Base-by-base conservation (phyloP, 441 rosid species). In the Syzygium malaccense region DNA sequence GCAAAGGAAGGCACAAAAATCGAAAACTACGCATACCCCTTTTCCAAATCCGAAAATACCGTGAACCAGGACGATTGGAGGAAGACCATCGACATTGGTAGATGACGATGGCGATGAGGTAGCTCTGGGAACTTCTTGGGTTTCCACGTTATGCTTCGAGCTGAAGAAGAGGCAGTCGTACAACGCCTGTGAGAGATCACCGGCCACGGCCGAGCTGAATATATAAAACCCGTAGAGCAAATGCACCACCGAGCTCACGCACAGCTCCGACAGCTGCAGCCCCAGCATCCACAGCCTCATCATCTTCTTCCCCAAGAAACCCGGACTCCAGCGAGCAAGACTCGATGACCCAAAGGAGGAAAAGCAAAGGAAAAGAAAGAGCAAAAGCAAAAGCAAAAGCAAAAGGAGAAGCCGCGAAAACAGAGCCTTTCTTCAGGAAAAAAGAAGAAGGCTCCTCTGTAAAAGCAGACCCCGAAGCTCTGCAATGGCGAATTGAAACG, bases 31-130 rank as follows among this genome's bases (percentile, higher is more conserved):
- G 54, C 88, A 37, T 91, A 97, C 99, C 96, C 99, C 99, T 93
- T 97, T 95, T 85, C 99, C 99, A 91, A 98, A 98, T 86, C 99
- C 99, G 85, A 98, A 98, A 90, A 98, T 98, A 55, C 99, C 99
- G 93, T 98, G 99, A 80, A 98, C 95, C 90, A 98, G 86, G 4
- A 98, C 99, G 90, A 98, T 96, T 14, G 99, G 99, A 93, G 98
- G 98, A 86, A 97, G 87, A 89, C 91, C 94, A 90, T 85, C 92
- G 33, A 83, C 92, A 85, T 86, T 92, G 83, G 87, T 91, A 3
- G 87, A 55, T 17, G 86, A 11, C 17, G 83, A 71, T 11, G 83
- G 48, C 83, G 83, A 23, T 20, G 83, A 71, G 83, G n/a, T 23
- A 25, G 45, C 83, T 37, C 45, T 37, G 48, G 83, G 28, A 20